phyloP scores from a whole-genome alignment of 495 filamentous ascomycete genomes.

The Trichocladium antarcticum region DNA sequence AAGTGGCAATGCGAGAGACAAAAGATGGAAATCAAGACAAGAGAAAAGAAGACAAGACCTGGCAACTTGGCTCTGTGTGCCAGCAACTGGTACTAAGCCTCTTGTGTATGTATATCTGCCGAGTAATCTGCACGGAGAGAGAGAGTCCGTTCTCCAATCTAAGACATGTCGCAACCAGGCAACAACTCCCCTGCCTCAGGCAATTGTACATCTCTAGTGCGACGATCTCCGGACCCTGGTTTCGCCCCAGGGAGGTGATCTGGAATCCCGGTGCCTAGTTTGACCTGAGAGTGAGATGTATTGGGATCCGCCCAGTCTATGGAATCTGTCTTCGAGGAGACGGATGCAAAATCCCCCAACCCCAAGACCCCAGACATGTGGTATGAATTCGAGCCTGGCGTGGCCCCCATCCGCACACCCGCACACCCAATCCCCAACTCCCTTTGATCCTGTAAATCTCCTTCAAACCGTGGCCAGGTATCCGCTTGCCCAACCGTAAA shows the following conservation, averaged over 20 bases:
- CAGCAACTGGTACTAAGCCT: no score
- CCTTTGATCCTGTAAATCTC: background rate
- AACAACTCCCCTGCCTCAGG: slow-evolving; percentile 1
- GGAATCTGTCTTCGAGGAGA: background rate
- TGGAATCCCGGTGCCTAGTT: slow-evolving; percentile 1
- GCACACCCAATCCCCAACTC: background rate
- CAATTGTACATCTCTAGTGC: slow-evolving; percentile 10
- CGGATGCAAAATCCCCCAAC: no score
- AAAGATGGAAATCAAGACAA: no score
- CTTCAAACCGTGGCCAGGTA: background rate
- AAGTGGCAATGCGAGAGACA: no score
- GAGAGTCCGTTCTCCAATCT: no score
- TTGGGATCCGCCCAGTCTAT: background rate
- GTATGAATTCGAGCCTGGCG: no score
- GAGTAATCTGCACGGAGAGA: no score
- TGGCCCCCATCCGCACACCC: background rate
- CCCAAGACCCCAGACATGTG: background rate
- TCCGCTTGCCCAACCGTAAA: slow-evolving; percentile 2
- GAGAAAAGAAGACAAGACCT: no score
- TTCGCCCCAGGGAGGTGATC: no score
- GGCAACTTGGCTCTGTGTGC: no score
- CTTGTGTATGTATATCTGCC: no score
- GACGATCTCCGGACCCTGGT: no score
- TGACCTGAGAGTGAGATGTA: background rate
- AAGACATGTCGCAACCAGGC: background rate